Base-by-base conservation (phyloP, 208 protist genomes). In the Trypanosoma scelopori region DNA sequence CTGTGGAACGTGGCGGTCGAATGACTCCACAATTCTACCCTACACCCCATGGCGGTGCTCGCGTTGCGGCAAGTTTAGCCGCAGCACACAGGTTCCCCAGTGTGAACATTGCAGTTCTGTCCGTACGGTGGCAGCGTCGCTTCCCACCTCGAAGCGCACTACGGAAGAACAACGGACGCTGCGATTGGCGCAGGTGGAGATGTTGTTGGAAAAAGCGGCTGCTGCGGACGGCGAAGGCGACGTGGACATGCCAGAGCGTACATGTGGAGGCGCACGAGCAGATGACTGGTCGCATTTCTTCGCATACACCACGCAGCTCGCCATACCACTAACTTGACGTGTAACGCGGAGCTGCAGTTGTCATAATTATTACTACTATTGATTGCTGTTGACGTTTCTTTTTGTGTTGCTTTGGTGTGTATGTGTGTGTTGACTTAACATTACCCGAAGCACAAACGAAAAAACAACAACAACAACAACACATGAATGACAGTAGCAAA, bases 21-120 rank as follows among this genome's bases (percentile, higher is more conserved):
- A 49, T 4, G 55, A 60, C 41, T 52, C 56, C 6, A 46, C 55
- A 0, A 11, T 52, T 41, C 15, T 71, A 41, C 70, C 60, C 52
- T 84, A 91, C 59, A 41, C 74, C 1, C 84, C 78, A 0, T 87
- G 81, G 81, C 58, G 61, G n/a, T 91, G 84, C 52, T 13, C 51
- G 18, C 52, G 55, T 47, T 91, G 84, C 49, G 78, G 73, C 18
- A 55, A 46, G 3, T 72, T 70, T n/a, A 80, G 65, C 61, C 74
- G 78, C 22, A 78, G 60, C 7, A 58, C 56, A 20, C 70, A 81
- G 59, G 18, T 67, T 18, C 48, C 51, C 5, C 41, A 59, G 18
- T 91, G 84, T 66, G 51, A 65, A 39, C 43, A 56, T 32, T 91
- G 84, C 56, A 69, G 67, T 18, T 52, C 53, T 23, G 50, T 62